These are phyloP conservation scores for Chlorella vulgaris DNA, from an alignment of 139 green algal genomes.

Conservation along the genomic window DNA sequence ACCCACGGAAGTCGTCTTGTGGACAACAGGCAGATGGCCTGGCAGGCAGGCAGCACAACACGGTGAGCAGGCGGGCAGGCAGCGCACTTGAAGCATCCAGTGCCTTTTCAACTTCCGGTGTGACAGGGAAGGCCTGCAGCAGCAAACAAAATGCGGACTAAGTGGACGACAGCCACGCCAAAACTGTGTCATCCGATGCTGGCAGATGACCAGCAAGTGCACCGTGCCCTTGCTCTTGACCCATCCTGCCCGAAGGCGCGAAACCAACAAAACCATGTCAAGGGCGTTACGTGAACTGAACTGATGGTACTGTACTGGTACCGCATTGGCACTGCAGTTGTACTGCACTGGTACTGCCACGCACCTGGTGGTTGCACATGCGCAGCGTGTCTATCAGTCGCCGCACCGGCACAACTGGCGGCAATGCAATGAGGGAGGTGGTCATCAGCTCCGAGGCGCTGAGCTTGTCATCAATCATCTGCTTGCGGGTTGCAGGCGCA, in stretches of 20 bases:
- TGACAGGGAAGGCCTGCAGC: constrained; percentile 61
- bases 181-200: no score
- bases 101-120: constrained; percentile 26
- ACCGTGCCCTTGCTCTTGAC: no score
- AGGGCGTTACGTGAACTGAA: no score
- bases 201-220: no score
- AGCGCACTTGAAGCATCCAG: not conserved
- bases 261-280: no score
- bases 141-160: not conserved
- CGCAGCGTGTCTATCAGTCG: constrained; percentile 57
- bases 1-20: not conserved
- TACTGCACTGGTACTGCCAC: no score
- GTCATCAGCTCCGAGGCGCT: constrained; percentile 65
- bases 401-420: constrained; percentile 49
- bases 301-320: no score
- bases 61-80: no score
- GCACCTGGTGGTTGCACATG: constrained; percentile 54
- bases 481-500: not conserved
- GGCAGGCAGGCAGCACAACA: not conserved
- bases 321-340: no score
- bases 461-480: constrained; percentile 68
- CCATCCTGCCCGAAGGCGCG: no score
- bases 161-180: not conserved
- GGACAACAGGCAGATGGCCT: not conserved
- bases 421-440: constrained; percentile 56